These are phyloP conservation scores for Wickerhamiella dianesei DNA, from an alignment of 805 yeast genomes.

Conservation along the genomic window DNA sequence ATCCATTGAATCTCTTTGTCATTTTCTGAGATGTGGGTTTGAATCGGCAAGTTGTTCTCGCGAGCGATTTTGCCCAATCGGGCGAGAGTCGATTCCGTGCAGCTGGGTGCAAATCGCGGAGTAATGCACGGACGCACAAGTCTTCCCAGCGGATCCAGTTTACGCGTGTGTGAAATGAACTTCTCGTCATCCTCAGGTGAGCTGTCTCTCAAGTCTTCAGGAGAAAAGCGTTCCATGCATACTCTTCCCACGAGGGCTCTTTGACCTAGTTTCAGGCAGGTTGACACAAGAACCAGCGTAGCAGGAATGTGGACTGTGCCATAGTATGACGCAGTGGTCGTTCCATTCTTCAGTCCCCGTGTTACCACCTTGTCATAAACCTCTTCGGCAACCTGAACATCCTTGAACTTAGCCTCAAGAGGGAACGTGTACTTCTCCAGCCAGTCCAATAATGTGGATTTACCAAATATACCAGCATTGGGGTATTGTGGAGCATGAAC, in stretches of 20 bases:
- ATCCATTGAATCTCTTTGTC: constrained; percentile 64
- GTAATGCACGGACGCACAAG: constrained; percentile 64
- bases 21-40: constrained; percentile 87
- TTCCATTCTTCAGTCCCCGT: constrained; percentile 64
- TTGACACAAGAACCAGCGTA: constrained; percentile 61
- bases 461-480: constrained; percentile 71
- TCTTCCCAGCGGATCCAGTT: constrained; percentile 40
- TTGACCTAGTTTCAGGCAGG: constrained; percentile 57
- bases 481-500: constrained; percentile 80
- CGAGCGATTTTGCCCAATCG: constrained; percentile 50
- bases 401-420: constrained; percentile 54
- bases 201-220: constrained; percentile 41
- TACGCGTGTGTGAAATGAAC: constrained; percentile 43
- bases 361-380: constrained; percentile 57
- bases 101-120: constrained; percentile 88
- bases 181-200: constrained; percentile 34
- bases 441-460: constrained; percentile 81
- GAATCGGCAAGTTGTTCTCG: constrained; percentile 45
- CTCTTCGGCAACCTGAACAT: constrained; percentile 38
- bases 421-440: constrained; percentile 79
- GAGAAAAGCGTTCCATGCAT: constrained; percentile 81
- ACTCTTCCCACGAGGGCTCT: constrained; percentile 86
- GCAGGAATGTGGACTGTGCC: constrained; percentile 76
- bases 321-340: constrained; percentile 84
- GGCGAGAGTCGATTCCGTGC: constrained; percentile 47